phyloP scores from a whole-genome alignment of 306 rosid species.

The Rosa persica region DNA sequence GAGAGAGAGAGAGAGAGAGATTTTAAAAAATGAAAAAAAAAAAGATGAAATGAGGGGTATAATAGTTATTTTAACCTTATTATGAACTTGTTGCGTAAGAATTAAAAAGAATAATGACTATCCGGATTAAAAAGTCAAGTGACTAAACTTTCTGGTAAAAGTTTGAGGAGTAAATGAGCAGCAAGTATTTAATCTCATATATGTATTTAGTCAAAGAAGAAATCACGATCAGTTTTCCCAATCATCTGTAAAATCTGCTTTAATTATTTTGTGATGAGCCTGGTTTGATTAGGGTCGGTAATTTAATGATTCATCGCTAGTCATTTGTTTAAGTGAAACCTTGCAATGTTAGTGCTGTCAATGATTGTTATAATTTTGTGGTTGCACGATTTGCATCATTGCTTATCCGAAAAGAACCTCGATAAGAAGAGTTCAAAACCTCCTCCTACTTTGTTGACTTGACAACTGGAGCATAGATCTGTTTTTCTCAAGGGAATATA shows the following conservation, averaged over 20 bases:
- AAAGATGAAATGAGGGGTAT: too few relatives aligned
- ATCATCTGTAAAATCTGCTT: constrained; percentile 34
- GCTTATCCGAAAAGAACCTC: constrained; percentile 35
- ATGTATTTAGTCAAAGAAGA: background rate
- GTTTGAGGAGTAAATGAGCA: too few relatives aligned
- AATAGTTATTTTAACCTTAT: too few relatives aligned
- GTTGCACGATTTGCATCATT: constrained; percentile 47
- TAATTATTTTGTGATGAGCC: constrained; percentile 27
- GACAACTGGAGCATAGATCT: constrained; percentile 41
- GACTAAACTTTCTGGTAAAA: too few relatives aligned
- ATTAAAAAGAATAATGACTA: too few relatives aligned
- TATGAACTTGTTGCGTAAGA: too few relatives aligned
- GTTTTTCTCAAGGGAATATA: constrained; percentile 25
- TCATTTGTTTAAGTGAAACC: constrained; percentile 35
- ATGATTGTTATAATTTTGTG: constrained; percentile 41
- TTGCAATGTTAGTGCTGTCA: constrained; percentile 40
- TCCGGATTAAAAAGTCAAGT: too few relatives aligned
- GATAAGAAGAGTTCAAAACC: constrained; percentile 24
- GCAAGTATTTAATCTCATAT: too few relatives aligned
- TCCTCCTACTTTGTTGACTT: constrained; percentile 30
- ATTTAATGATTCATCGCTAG: constrained; percentile 22
- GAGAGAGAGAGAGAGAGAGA: too few relatives aligned
- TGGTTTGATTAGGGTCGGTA: constrained; percentile 29
- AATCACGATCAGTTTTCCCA: constrained; percentile 25
- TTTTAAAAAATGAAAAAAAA: too few relatives aligned